Percentiles rank a stretch among this genome's conserved stretches.
These are phyloP conservation scores for Amphibolis antarctica DNA, from an alignment of 106 monocot genomes.

Conservation along the genomic window DNA sequence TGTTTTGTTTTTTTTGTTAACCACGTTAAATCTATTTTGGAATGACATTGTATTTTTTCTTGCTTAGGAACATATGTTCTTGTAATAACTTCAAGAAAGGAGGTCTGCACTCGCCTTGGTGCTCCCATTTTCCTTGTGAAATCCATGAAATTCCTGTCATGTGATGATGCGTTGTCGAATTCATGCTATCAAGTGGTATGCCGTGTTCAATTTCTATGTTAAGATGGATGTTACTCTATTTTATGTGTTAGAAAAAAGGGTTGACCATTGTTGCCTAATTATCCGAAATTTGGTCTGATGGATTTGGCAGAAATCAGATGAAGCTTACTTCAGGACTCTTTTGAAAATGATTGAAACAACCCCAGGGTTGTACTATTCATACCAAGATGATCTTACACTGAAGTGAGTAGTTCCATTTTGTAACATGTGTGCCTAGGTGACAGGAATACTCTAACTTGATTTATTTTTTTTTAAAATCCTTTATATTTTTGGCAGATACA, in stretches of 20 bases:
- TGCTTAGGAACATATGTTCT: slow-evolving; percentile 68
- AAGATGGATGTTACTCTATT: not conserved
- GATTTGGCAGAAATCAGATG: slow-evolving; percentile 73
- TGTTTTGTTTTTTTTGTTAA: no score
- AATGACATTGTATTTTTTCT: slow-evolving; percentile 3
- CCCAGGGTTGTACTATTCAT: slow-evolving; percentile 84
- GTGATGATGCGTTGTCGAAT: slow-evolving; percentile 48
- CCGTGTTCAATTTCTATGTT: not conserved
- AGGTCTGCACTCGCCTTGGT: slow-evolving; percentile 49
- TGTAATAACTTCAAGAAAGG: slow-evolving; percentile 70
- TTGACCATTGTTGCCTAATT: not conserved
- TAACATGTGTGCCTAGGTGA: no score
- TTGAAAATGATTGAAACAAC: slow-evolving; percentile 71
- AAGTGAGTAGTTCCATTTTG: slow-evolving; percentile 42
- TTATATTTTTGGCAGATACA: not conserved
- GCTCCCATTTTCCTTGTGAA: slow-evolving; percentile 45
- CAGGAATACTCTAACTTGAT: no score
- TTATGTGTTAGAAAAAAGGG: not conserved
- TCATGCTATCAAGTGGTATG: slow-evolving; percentile 69
- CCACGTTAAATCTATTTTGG: no score
- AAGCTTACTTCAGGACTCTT: slow-evolving; percentile 80
- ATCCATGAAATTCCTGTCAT: slow-evolving; percentile 70
- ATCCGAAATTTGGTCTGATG: not conserved
- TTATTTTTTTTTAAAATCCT: no score
- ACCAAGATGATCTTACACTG: slow-evolving; percentile 70